phyloP scores from a whole-genome alignment of 441 rosid species.

The Mallotus japonicus region DNA sequence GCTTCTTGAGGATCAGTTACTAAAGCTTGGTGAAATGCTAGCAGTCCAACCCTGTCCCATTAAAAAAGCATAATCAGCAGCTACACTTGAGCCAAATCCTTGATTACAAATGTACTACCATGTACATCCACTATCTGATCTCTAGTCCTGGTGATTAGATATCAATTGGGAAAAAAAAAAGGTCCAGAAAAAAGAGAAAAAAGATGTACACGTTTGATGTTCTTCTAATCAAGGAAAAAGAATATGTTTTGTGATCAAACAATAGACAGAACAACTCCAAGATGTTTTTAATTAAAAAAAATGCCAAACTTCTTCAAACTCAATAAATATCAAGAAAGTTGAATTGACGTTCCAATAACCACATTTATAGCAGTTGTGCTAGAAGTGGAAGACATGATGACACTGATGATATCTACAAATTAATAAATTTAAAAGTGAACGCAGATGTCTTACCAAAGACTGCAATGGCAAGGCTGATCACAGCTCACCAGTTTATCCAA shows the following conservation, averaged over 20 bases:
- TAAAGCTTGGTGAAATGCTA: conserved; percentile 86
- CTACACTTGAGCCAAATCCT: conserved; percentile 16
- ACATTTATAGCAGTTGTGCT: neutral
- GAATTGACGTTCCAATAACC: neutral
- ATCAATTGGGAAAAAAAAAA: neutral
- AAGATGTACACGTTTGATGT: neutral
- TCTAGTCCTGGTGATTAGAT: neutral
- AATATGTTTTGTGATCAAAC: neutral
- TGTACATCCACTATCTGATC: neutral
- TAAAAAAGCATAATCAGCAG: conserved; percentile 27
- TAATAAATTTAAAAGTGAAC: neutral
- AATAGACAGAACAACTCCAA: neutral
- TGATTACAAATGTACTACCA: neutral
- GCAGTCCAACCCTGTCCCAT: conserved; percentile 69
- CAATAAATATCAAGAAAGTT: neutral
- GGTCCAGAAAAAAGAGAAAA: neutral
- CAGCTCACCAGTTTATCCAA: conserved; percentile 80
- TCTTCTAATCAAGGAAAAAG: neutral
- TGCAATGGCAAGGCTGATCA: conserved; percentile 63
- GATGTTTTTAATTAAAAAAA: neutral
- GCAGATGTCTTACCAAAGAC: conserved; percentile 60
- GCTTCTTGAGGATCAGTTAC: conserved; percentile 75
- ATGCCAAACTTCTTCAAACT: neutral
- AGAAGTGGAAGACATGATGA: conserved; percentile 7
- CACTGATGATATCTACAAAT: conserved; percentile 16